A percentile compares a stretch with the other conserved stretches of the same genome.
phyloP scores from a whole-genome alignment of 2,329 filamentous ascomycete species.

The Penicillium hordei region DNA sequence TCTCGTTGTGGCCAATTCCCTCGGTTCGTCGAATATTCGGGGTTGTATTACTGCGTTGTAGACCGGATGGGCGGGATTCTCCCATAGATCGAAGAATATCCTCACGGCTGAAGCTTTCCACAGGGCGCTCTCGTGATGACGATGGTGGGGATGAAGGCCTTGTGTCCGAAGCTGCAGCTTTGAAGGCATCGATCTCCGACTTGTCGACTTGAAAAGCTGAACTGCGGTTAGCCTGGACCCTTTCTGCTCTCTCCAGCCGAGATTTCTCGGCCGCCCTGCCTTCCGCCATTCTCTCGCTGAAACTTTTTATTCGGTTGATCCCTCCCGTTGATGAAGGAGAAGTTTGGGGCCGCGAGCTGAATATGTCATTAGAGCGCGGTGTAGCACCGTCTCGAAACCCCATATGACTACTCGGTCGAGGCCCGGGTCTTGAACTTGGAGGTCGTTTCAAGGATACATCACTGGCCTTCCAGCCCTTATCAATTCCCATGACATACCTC shows the following conservation, averaged over 20 bases:
- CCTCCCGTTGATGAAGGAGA: slow-evolving; percentile 29
- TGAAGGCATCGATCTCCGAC: slow-evolving; percentile 46
- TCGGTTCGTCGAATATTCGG: slow-evolving; percentile 27
- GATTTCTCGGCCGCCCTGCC: slow-evolving; percentile 51
- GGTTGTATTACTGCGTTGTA: slow-evolving; percentile 40
- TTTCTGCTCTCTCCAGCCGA: slow-evolving; percentile 40
- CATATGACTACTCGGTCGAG: slow-evolving; percentile 35
- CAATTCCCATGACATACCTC: slow-evolving; percentile 78
- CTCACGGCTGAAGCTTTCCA: slow-evolving; percentile 61
- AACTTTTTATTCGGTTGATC: slow-evolving; percentile 55
- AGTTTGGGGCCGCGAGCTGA: slow-evolving; percentile 26
- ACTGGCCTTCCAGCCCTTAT: slow-evolving; percentile 76
- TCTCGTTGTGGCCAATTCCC: slow-evolving; percentile 14
- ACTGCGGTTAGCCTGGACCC: slow-evolving; percentile 41
- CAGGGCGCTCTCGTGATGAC: slow-evolving; percentile 50
- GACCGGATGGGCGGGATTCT: slow-evolving; percentile 26
- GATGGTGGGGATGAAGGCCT: slow-evolving; percentile 37
- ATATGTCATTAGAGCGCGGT: slow-evolving; percentile 25
- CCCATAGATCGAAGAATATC: slow-evolving; percentile 53
- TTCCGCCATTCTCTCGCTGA: slow-evolving; percentile 82
- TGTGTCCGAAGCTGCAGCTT: slow-evolving; percentile 38
- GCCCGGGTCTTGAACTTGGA: slow-evolving; percentile 29
- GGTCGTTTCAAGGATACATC: slow-evolving; percentile 83
- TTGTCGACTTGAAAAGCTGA: slow-evolving; percentile 46
- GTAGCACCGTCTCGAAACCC: slow-evolving; percentile 29